Percentiles rank a stretch among this genome's conserved stretches.
phyloP scores from a whole-genome alignment of 2,329 filamentous ascomycete genomes.

The Ciborinia camelliae region DNA sequence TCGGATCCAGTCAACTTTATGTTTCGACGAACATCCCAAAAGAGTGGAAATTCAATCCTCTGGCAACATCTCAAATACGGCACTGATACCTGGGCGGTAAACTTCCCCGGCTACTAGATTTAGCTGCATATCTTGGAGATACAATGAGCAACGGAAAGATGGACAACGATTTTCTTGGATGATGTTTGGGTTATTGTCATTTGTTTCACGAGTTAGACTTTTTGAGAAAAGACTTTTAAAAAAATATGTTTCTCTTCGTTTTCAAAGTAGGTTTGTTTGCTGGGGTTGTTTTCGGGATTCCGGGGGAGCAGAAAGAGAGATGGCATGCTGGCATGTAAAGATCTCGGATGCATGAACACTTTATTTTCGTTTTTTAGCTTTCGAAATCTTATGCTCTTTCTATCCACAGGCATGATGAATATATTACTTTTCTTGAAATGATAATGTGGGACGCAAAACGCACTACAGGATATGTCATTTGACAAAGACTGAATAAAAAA shows the following conservation, averaged over 20 bases:
- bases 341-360: background rate
- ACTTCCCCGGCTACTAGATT: slow-evolving; percentile 12
- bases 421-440: no score
- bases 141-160: background rate
- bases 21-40: slow-evolving; percentile 15
- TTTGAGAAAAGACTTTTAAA: background rate
- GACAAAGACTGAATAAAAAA: no score
- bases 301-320: background rate
- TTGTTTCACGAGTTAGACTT: no score
- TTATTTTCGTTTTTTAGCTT: background rate
- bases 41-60: slow-evolving; percentile 11
- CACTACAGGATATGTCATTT: no score
- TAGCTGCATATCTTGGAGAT: background rate
- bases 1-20: slow-evolving; percentile 15
- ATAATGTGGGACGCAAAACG: no score
- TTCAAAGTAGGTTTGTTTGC: background rate
- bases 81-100: slow-evolving; percentile 15
- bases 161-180: background rate
- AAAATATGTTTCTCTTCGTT: background rate
- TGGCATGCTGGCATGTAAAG: background rate
- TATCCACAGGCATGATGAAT: no score
- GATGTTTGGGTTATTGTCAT: background rate
- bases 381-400: background rate
- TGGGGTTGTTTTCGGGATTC: background rate
- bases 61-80: slow-evolving; percentile 16